Base-by-base conservation (phyloP, 106 monocot species). In the Ottelia alismoides region DNA sequence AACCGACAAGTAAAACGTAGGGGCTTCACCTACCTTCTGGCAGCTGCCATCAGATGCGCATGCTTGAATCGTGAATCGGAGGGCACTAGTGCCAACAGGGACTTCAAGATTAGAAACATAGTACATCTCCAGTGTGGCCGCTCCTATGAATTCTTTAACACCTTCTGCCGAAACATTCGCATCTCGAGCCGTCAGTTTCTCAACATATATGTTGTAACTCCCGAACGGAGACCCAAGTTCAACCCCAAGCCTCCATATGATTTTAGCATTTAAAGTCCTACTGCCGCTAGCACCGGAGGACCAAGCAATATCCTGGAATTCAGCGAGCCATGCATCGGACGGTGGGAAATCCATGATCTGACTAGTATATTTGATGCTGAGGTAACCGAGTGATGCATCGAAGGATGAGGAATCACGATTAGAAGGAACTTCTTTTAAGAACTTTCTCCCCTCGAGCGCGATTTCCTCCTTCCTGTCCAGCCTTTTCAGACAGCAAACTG, bases 1-100 rank as follows among this genome's bases (percentile, higher is more conserved):
- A 23, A 30, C 40, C 47, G n/a, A n/a, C n/a, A 81, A 57, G 4
- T 31, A 20, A 52, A 59, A 62, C 2, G 24, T 22, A 2, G 84
- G 84, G 12, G 66, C 84, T 7, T 56, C 25, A 2, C 60, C 22
- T 0, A 90, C 65, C 29, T 75, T 62, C 58, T 80, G 84, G 46
- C 60, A 84, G 51, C 50, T 48, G 19, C 90, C 84, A 78, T 90
- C 80, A 56, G 18, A 17, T 46, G 64, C 70, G 61, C 77, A 81
- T 1, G 52, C 72, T 62, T 90, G 90, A 20, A 90, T 55, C 23
- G 78, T 45, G 69, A 90, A 81, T 47, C 30, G 71, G 43, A 90
- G 49, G 32, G 23, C 20, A 10, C 29, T 35, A 52, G 53, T 43
- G 28, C 68, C 84, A 2, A 22, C 43, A 20, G 84, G 52, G 31